phyloP scores from a whole-genome alignment of 805 yeast species.

The Scheffersomyces lignosus region DNA sequence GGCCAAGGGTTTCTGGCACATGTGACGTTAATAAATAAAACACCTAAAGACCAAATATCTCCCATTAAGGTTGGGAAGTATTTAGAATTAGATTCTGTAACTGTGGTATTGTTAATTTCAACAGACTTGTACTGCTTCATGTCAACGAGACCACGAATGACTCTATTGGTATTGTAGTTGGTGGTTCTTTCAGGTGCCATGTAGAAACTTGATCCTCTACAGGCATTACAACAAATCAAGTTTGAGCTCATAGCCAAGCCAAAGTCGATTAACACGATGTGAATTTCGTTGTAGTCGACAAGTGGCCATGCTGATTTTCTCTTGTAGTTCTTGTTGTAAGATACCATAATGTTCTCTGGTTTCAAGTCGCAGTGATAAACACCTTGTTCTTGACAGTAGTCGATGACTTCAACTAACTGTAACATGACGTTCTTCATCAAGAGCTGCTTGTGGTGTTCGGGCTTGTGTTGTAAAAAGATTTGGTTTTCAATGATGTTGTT shows the following conservation, averaged over 20 bases:
- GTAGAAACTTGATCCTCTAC: slow-evolving; percentile 85
- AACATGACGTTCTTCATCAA: slow-evolving; percentile 45
- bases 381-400: slow-evolving; percentile 29
- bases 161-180: slow-evolving; percentile 37
- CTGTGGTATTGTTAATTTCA: slow-evolving; percentile 13
- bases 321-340: slow-evolving; percentile 26
- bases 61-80: slow-evolving; percentile 71
- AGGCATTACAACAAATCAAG: slow-evolving; percentile 62
- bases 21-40: slow-evolving; percentile 74
- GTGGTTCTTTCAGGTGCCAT: slow-evolving; percentile 89
- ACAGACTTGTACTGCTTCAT: slow-evolving; percentile 24
- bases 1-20: slow-evolving; percentile 92
- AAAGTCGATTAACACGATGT: slow-evolving; percentile 76
- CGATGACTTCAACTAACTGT: slow-evolving; percentile 39
- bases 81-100: slow-evolving; percentile 22
- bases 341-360: slow-evolving; percentile 42
- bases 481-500: slow-evolving; percentile 77
- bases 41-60: slow-evolving; percentile 86
- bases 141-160: slow-evolving; percentile 28
- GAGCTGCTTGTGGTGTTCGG: slow-evolving; percentile 47
- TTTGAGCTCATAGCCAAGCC: slow-evolving; percentile 75
- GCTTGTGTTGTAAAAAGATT: slow-evolving; percentile 55
- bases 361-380: slow-evolving; percentile 45
- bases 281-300: slow-evolving; percentile 48
- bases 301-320: slow-evolving; percentile 14